Evolutionary conservation across 768 basidiomycete species (phyloP), one percentile per base, ranked within the genome.

Genomic region (Panaeolus cyanescens): DNA sequence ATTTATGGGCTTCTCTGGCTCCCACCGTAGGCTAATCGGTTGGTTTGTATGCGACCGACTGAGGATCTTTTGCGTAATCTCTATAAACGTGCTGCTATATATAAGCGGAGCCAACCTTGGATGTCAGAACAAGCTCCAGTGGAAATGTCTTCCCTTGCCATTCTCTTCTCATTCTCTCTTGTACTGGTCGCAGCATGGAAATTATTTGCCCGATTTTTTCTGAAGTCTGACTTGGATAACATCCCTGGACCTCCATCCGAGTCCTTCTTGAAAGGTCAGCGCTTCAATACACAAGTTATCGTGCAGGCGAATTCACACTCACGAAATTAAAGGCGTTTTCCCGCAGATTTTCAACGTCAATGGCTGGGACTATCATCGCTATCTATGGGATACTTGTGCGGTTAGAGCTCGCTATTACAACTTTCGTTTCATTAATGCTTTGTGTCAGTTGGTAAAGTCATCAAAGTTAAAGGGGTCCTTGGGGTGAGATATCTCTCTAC

Each of bases 241-340:
- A 69, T 82, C 34, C 76, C 78, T 8, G 80, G 80, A 3, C 80
- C 80, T 0, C 62, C 69, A 4, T 62, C 73, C 0, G 56, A 59
- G 7, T 80, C 79, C 0, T 71, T 72, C 28, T 60, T 73, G 32
- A 72, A 65, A 54, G 81, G 81, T 79, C 17, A n/a, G 62, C 30
- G 8, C 61, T n/a, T n/a, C n/a, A n/a, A n/a, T n/a, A n/a, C n/a
- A n/a, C n/a, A n/a, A n/a, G n/a, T n/a, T n/a, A n/a, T n/a, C n/a
- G n/a, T n/a, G n/a, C n/a, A n/a, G n/a, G n/a, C n/a, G n/a, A n/a
- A n/a, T n/a, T n/a, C n/a, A n/a, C n/a, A n/a, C n/a, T n/a, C n/a
- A n/a, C n/a, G n/a, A n/a, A 39, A 20, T 22, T 10, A 28, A 31
- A 80, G 81, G 81, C 3, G 74, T 78, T 59, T 66, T 77, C 7